Evolutionary conservation across 2,329 filamentous ascomycete genomes (phyloP).

Genomic region (Rasamsonia emersonii): DNA sequence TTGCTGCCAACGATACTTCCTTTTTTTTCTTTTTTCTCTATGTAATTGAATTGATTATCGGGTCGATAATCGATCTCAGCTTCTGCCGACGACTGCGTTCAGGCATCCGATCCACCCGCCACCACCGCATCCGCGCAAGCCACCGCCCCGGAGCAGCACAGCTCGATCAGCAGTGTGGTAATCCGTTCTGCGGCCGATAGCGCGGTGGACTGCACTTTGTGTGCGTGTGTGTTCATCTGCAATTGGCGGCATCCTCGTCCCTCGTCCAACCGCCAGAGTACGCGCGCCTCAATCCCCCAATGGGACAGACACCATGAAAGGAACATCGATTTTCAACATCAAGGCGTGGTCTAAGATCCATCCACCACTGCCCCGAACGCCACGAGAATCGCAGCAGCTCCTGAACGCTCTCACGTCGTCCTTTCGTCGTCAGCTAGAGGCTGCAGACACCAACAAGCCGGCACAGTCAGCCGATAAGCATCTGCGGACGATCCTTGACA

Average conservation of each 20-base stretch:
- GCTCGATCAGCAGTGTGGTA: no score
- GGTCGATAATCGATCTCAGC: no score
- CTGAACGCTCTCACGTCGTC: conserved; percentile 53
- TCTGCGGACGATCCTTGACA: conserved; percentile 30
- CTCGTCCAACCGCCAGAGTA: conserved; percentile 6
- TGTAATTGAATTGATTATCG: no score
- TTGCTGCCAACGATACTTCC: no score
- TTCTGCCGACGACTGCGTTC: no score
- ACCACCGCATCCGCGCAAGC: no score
- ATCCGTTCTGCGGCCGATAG: no score
- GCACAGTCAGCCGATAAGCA: conserved; percentile 29
- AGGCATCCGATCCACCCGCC: no score
- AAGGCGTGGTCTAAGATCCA: conserved; percentile 48
- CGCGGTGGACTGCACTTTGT: no score
- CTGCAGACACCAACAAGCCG: conserved; percentile 20
- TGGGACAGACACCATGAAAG: conserved; percentile 40
- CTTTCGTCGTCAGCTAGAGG: conserved; percentile 55
- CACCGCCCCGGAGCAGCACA: no score
- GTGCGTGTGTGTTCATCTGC: no score
- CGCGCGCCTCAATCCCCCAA: conserved; percentile 4
- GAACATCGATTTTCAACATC: conserved; percentile 38
- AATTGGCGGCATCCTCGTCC: background rate
- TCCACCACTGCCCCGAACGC: conserved; percentile 43
- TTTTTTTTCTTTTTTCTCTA: no score
- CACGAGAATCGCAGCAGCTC: conserved; percentile 51